Evolutionary conservation across 78 protist genomes (phyloP), one percentile per base, ranked within the genome.

Genomic region (Anaeramoeba ignava): DNA sequence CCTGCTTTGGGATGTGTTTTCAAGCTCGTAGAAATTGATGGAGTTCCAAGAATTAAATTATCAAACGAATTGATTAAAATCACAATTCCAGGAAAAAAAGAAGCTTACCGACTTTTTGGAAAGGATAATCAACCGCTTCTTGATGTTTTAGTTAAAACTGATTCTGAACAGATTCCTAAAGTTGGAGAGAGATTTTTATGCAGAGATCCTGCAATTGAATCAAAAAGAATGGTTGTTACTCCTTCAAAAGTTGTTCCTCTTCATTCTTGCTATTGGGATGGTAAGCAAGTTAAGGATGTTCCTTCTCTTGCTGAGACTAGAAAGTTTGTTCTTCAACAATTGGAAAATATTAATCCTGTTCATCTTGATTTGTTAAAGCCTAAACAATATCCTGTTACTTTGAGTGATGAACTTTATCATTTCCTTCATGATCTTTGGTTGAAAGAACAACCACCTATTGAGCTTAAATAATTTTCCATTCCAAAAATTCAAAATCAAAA

Each of bases 1-100:
- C 96, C 98, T 40, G 96, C 98, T 31, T 89, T 95, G 8, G 98
- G 98, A 8, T 89, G 94, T 42, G 98, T 95, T 3, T 95, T 88
- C 90, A 95, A 95, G 84, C 85, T 95, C 40, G 73, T 54, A 54
- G 73, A 54, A 54, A 54, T 54, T 54, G 17, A 54, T 54, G 17
- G 17, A 27, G 73, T 27, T 27, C 73, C 73, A 54, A 8, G 73
- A 27, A 54, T 54, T 54, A 54, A 54, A 54, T 17, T 54, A 27
- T 54, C 73, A 17, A 54, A 54, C 17, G 8, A 8, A 54, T 54
- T 54, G 8, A 17, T 8, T 27, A 54, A 54, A 54, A 54, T 54
- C 17, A 54, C 73, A 54, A 17, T 54, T 27, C 73, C 73, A 54
- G 73, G 73, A 54, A 54, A 17, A 54, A 54, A 54, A 54, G 17